phyloP scores from a whole-genome alignment of 495 filamentous ascomycete genomes.

The Aspergillus bridgeri region DNA sequence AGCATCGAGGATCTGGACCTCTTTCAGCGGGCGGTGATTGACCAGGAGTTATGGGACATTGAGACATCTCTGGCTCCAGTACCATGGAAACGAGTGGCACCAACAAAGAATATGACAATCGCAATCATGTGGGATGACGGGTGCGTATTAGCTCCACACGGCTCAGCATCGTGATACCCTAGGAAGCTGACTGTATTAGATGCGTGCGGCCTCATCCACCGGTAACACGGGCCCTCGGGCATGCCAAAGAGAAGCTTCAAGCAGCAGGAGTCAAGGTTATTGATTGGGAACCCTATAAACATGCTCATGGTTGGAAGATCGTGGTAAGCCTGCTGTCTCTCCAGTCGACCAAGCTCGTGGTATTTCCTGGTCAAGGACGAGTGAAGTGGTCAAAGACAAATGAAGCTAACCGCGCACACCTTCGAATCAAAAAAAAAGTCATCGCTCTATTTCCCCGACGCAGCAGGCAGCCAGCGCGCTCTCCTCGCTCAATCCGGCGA shows the following conservation, averaged over 20 bases:
- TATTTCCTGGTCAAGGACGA: no score
- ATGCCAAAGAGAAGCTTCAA: conserved; percentile 53
- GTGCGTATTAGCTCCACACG: conserved; percentile 27
- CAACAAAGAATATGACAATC: conserved; percentile 54
- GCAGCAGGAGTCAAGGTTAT: conserved; percentile 54
- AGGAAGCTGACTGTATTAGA: background rate
- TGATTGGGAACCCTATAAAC: conserved; percentile 64
- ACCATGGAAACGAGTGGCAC: conserved; percentile 50
- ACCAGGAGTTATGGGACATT: conserved; percentile 57
- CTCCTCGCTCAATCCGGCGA: conserved; percentile 50
- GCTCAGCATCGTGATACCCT: background rate
- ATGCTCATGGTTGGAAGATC: conserved; percentile 57
- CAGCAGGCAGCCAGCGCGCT: conserved; percentile 41
- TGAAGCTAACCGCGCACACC: conserved; percentile 4
- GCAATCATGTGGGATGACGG: conserved; percentile 70
- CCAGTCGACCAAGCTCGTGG: no score
- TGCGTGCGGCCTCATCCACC: conserved; percentile 64
- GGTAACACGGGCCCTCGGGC: conserved; percentile 54
- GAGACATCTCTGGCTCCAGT: conserved; percentile 58
- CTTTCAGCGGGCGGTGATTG: conserved; percentile 59
- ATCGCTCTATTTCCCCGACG: conserved; percentile 55
- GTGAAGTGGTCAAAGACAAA: background rate
- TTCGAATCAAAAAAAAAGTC: conserved; percentile 26
- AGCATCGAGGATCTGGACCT: conserved; percentile 60
- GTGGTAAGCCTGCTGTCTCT: conserved; percentile 33